These are phyloP conservation scores for Xylariomycetidae sp. DNA, from an alignment of 2,329 filamentous ascomycete species.

Conservation along the genomic window DNA sequence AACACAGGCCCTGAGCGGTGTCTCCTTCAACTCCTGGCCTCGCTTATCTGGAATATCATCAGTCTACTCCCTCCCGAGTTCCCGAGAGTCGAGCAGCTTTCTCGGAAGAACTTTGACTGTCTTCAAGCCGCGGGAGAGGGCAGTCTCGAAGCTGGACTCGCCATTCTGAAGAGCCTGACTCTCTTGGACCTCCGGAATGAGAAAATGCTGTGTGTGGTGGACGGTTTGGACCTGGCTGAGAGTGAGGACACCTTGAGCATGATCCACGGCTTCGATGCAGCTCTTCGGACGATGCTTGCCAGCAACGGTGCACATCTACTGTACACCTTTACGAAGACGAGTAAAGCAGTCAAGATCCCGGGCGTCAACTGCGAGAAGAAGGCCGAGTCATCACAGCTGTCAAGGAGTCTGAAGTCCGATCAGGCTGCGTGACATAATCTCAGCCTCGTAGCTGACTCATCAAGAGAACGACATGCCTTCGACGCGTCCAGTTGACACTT, in stretches of 20 bases:
- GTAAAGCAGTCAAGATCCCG: too few relatives aligned
- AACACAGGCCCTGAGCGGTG: constrained; percentile 1
- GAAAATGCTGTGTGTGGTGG: constrained; percentile 8
- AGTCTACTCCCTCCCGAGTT: constrained; percentile 7
- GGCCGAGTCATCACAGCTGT: too few relatives aligned
- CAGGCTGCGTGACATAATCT: too few relatives aligned
- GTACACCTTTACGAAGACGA: too few relatives aligned
- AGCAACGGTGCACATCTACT: too few relatives aligned
- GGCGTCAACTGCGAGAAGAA: too few relatives aligned
- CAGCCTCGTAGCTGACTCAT: too few relatives aligned
- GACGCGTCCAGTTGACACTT: too few relatives aligned
- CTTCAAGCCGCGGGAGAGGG: constrained; percentile 4
- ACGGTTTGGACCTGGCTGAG: constrained; percentile 7
- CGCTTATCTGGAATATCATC: constrained; percentile 10
- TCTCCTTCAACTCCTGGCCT: constrained; percentile 9
- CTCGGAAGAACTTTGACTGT: constrained; percentile 4
- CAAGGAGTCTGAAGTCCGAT: too few relatives aligned
- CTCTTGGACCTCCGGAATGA: not conserved
- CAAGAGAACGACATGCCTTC: too few relatives aligned
- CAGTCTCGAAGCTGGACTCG: constrained; percentile 8
- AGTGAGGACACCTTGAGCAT: not conserved
- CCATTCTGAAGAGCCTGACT: constrained; percentile 8
- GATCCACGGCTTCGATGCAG: too few relatives aligned
- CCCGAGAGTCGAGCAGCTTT: constrained; percentile 2
- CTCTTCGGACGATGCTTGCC: too few relatives aligned